Evolutionary conservation across 2,329 filamentous ascomycete genomes (phyloP).

Genomic region (Seiridium cupressi): DNA sequence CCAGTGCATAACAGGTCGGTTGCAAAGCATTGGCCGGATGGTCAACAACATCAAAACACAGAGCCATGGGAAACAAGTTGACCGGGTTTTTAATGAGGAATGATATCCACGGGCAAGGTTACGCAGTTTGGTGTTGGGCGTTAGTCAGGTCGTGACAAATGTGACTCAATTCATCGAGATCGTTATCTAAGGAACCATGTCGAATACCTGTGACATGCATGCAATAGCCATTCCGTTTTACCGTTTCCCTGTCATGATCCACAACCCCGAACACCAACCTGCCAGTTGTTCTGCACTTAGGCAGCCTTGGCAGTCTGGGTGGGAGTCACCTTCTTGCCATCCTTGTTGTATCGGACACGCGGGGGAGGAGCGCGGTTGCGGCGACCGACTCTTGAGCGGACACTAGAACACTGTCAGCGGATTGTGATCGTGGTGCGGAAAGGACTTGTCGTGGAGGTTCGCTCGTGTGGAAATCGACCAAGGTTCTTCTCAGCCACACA

Average conservation of each 20-base stretch:
- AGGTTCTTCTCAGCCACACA: constrained; percentile 55
- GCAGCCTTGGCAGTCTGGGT: constrained; percentile 71
- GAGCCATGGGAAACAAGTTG: too few species aligned
- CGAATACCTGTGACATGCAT: constrained; percentile 27
- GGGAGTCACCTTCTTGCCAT: constrained; percentile 99
- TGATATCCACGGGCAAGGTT: too few species aligned
- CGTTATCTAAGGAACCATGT: constrained; percentile 31
- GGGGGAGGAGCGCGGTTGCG: constrained; percentile 98
- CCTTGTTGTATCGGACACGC: constrained; percentile 99
- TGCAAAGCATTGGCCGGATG: too few species aligned
- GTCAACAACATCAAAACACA: too few species aligned
- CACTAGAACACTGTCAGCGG: constrained; percentile 61
- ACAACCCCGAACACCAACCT: constrained; percentile 12
- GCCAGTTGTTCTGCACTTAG: constrained; percentile 21
- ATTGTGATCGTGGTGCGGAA: constrained; percentile 17
- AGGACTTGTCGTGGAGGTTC: constrained; percentile 20
- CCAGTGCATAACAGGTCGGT: too few species aligned
- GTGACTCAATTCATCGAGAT: constrained; percentile 30
- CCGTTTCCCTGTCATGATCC: constrained; percentile 19
- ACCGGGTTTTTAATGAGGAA: too few species aligned
- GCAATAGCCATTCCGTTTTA: constrained; percentile 26
- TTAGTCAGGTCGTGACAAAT: not conserved
- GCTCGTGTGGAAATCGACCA: constrained; percentile 44
- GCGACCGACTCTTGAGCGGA: constrained; percentile 93
- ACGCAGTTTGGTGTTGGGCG: too few species aligned